A percentile compares a stretch with the other conserved stretches of the same genome.
phyloP scores from a whole-genome alignment of 768 basidiomycete genomes.

The Trametes sanguinea region DNA sequence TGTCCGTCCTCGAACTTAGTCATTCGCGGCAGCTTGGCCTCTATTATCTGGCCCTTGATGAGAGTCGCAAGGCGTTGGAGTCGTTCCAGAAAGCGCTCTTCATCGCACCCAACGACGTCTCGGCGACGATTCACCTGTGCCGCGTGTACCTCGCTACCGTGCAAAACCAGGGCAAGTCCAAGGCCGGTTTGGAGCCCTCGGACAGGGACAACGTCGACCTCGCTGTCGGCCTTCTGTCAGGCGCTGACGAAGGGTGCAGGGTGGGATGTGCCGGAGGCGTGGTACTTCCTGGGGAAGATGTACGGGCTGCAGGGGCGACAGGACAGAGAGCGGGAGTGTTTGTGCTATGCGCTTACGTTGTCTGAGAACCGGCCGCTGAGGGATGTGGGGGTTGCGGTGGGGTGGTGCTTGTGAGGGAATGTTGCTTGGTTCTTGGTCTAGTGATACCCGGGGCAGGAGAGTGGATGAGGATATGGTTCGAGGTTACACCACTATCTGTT shows the following conservation, averaged over 20 bases:
- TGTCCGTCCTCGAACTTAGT: not conserved
- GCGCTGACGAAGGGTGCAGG: constrained; percentile 77
- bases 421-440: not conserved
- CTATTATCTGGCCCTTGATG: constrained; percentile 63
- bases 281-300: constrained; percentile 88
- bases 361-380: constrained; percentile 65
- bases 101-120: constrained; percentile 74
- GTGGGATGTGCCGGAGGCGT: constrained; percentile 93
- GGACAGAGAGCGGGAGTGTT: constrained; percentile 72
- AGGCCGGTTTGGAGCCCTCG: constrained; percentile 5
- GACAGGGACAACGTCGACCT: constrained; percentile 64
- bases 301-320: constrained; percentile 73
- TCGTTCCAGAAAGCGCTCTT: constrained; percentile 89
- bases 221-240: constrained; percentile 76
- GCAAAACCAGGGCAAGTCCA: constrained; percentile 20
- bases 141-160: constrained; percentile 63
- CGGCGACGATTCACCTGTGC: constrained; percentile 78
- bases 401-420: constrained; percentile 49
- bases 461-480: not conserved
- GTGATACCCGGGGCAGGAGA: constrained; percentile 4
- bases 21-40: constrained; percentile 60
- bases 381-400: constrained; percentile 61
- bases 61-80: constrained; percentile 63
- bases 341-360: constrained; percentile 66
- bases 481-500: constrained; percentile 9